These are phyloP conservation scores for Penicillium flavigenum DNA, from an alignment of 495 filamentous ascomycete species.

Conservation along the genomic window DNA sequence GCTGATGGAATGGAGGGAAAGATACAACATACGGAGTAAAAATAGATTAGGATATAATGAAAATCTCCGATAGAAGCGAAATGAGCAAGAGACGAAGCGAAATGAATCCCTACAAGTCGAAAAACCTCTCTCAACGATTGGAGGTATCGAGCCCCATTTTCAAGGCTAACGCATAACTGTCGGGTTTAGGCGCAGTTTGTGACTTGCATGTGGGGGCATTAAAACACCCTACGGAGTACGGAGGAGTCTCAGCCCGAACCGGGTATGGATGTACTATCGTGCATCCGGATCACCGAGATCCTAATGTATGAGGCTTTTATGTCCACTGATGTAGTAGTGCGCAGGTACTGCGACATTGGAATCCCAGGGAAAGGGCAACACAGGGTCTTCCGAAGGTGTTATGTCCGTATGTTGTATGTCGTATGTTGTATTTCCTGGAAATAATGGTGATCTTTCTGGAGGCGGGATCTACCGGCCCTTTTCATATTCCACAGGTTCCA, in stretches of 20 bases:
- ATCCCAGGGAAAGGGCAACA: background rate
- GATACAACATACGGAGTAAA: background rate
- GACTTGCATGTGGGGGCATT: constrained; percentile 7
- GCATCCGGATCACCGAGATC: background rate
- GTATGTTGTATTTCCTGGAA: background rate
- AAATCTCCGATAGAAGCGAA: background rate
- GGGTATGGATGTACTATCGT: too few relatives aligned
- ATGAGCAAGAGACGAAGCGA: background rate
- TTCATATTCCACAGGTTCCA: constrained; percentile 4
- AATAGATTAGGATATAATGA: background rate
- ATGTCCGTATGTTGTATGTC: background rate
- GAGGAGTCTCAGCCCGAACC: background rate
- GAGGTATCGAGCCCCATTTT: background rate
- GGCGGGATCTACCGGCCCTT: constrained; percentile 12
- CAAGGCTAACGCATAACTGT: background rate
- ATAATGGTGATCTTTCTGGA: background rate
- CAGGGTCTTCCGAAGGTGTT: constrained; percentile 1
- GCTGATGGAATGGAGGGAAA: background rate
- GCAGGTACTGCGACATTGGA: background rate
- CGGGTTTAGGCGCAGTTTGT: background rate
- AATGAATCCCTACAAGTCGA: background rate
- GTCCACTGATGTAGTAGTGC: background rate
- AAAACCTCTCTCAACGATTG: background rate
- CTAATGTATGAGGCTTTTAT: background rate
- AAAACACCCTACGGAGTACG: background rate